These are phyloP conservation scores for Trypanosoma theileri DNA, from an alignment of 208 protist genomes.

Conservation along the genomic window DNA sequence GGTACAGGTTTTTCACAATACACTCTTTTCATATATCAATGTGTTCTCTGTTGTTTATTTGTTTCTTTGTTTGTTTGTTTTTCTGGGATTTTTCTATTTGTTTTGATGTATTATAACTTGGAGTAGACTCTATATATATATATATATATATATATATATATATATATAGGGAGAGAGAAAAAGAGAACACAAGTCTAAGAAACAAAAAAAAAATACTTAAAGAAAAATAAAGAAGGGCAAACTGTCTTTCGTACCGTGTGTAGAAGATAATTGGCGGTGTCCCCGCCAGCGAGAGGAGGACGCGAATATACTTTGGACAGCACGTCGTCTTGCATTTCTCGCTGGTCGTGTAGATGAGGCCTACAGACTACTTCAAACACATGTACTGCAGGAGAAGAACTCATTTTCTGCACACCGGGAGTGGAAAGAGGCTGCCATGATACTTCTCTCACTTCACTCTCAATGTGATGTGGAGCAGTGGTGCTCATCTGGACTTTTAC, in stretches of 20 bases:
- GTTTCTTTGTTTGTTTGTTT: no score
- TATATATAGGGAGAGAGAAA: background rate
- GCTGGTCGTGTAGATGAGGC: slow-evolving; percentile 10
- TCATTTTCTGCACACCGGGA: slow-evolving; percentile 36
- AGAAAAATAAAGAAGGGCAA: slow-evolving; percentile 1
- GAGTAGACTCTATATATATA: no score
- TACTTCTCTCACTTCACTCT: slow-evolving; percentile 15
- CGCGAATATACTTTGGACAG: slow-evolving; percentile 41
- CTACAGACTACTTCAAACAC: slow-evolving; percentile 5
- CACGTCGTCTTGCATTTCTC: slow-evolving; percentile 22
- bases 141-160: no score
- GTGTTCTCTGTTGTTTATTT: no score
- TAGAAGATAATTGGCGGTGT: slow-evolving; percentile 43
- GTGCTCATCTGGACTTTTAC: slow-evolving; percentile 25
- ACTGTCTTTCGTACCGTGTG: slow-evolving; percentile 48
- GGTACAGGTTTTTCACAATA: no score
- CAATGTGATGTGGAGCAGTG: background rate
- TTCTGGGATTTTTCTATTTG: no score
- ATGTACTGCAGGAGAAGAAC: slow-evolving; percentile 10
- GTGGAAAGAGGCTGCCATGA: slow-evolving; percentile 58
- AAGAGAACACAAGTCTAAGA: background rate
- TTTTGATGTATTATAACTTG: no score
- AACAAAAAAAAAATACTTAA: background rate
- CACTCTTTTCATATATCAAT: no score
- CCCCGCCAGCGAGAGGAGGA: slow-evolving; percentile 32